Percentiles rank a stretch among this genome's conserved stretches.
Evolutionary conservation across 306 rosid genomes (phyloP).

Genomic region (Begonia fuchsioides): DNA sequence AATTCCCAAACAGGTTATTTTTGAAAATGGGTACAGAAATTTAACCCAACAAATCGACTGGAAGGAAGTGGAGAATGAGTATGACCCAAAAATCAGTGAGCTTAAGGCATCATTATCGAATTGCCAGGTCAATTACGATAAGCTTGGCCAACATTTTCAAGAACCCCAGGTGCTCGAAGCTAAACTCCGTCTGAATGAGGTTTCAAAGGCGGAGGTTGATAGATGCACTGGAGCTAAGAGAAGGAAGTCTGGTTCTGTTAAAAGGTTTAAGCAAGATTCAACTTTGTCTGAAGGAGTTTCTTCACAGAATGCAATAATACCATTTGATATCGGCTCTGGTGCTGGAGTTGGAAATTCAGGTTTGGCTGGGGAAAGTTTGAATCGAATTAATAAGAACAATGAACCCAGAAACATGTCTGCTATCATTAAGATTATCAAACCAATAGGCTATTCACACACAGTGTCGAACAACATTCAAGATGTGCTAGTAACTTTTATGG

Average conservation of each 20-base stretch:
- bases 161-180: constrained; percentile 21
- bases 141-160: constrained; percentile 32
- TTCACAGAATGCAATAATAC: constrained; percentile 23
- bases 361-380: constrained; percentile 23
- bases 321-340: constrained; percentile 17
- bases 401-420: constrained; percentile 11
- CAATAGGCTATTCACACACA: constrained; percentile 57
- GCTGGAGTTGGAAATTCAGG: constrained; percentile 16
- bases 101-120: constrained; percentile 34
- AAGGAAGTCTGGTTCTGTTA: constrained; percentile 77
- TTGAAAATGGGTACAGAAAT: constrained; percentile 19
- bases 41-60: constrained; percentile 13
- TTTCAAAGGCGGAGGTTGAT: constrained; percentile 21
- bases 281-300: constrained; percentile 15
- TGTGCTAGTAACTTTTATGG: constrained; percentile 56
- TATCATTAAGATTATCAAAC: constrained; percentile 68
- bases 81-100: constrained; percentile 75
- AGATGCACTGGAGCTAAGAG: constrained; percentile 69
- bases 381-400: constrained; percentile 19
- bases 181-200: constrained; percentile 16
- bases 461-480: constrained; percentile 46
- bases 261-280: constrained; percentile 58
- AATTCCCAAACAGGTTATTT: constrained; percentile 7
- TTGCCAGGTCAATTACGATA: constrained; percentile 25
- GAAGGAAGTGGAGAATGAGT: constrained; percentile 27